phyloP scores from a whole-genome alignment of 108 stramenopile species.

The Nitzschia sp. region DNA sequence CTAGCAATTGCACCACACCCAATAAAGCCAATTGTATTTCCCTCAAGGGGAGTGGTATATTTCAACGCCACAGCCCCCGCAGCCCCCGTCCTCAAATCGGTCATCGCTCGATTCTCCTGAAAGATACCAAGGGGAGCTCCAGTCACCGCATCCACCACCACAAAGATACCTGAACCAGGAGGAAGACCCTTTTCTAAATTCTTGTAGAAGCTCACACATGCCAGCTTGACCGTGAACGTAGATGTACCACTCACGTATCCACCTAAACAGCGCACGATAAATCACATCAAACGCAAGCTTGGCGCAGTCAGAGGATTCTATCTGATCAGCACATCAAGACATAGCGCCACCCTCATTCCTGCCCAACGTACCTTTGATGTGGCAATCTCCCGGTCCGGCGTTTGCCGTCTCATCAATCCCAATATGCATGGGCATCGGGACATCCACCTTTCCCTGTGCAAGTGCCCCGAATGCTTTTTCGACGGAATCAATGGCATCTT shows the following conservation, averaged over 20 bases:
- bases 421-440: slow-evolving; percentile 95
- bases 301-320: too few relatives aligned
- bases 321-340: too few relatives aligned
- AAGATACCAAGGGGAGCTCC: slow-evolving; percentile 89
- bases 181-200: slow-evolving; percentile 85
- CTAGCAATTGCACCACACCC: slow-evolving; percentile 89
- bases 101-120: slow-evolving; percentile 95
- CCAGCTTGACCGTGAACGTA: slow-evolving; percentile 91
- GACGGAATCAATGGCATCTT: slow-evolving; percentile 84
- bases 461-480: slow-evolving; percentile 88
- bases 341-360: too few relatives aligned
- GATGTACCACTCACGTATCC: slow-evolving; percentile 78
- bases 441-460: slow-evolving; percentile 91
- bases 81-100: slow-evolving; percentile 93
- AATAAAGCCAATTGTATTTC: slow-evolving; percentile 84
- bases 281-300: too few relatives aligned
- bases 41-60: slow-evolving; percentile 66
- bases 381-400: slow-evolving; percentile 93
- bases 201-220: slow-evolving; percentile 92
- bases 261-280: slow-evolving; percentile 12
- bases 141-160: slow-evolving; percentile 89
- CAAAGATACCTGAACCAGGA: slow-evolving; percentile 88
- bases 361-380: slow-evolving; percentile 64
- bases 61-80: slow-evolving; percentile 90
- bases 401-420: slow-evolving; percentile 80